Evolutionary conservation across 2,329 filamentous ascomycete species (phyloP).

Genomic region (Nemania serpens): DNA sequence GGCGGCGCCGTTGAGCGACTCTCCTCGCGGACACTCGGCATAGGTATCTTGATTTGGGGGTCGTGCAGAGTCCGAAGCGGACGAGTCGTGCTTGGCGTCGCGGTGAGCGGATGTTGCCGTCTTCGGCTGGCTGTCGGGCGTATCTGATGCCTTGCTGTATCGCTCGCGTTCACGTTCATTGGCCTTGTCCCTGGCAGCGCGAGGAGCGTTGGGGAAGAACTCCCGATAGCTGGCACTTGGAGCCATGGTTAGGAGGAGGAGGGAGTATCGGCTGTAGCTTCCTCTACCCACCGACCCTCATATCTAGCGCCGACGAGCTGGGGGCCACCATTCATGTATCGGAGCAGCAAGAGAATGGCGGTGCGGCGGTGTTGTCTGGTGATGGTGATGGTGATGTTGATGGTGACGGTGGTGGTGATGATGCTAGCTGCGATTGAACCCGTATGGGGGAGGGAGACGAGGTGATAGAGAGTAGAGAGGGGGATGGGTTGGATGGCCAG

Average conservation of each 20-base stretch:
- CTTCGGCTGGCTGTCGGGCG: constrained; percentile 37
- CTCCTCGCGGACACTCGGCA: constrained; percentile 62
- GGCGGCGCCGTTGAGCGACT: constrained; percentile 71
- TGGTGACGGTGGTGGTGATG: constrained; percentile 29
- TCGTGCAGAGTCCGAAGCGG: constrained; percentile 45
- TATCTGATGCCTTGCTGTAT: constrained; percentile 44
- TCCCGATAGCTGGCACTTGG: constrained; percentile 84
- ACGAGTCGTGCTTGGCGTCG: constrained; percentile 44
- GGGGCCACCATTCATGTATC: constrained; percentile 47
- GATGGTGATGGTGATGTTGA: neutral
- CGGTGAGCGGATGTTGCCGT: constrained; percentile 41
- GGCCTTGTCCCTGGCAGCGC: constrained; percentile 62
- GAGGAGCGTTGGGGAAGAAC: constrained; percentile 81
- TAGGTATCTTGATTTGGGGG: constrained; percentile 54
- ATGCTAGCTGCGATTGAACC: no score
- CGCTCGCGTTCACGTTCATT: constrained; percentile 66
- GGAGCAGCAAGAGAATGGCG: constrained; percentile 28
- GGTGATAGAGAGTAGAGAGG: constrained; percentile 18
- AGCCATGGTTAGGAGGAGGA: constrained; percentile 63
- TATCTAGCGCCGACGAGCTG: constrained; percentile 49
- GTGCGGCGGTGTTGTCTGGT: neutral
- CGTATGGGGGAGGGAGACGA: constrained; percentile 14
- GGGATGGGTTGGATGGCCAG: constrained; percentile 8
- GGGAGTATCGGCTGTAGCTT: constrained; percentile 52
- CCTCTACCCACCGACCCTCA: constrained; percentile 61